A percentile compares a stretch with the other conserved stretches of the same genome.
Evolutionary conservation across 2,329 filamentous ascomycete genomes (phyloP).

Genomic region (Chrysoporthe deuterocubensis): DNA sequence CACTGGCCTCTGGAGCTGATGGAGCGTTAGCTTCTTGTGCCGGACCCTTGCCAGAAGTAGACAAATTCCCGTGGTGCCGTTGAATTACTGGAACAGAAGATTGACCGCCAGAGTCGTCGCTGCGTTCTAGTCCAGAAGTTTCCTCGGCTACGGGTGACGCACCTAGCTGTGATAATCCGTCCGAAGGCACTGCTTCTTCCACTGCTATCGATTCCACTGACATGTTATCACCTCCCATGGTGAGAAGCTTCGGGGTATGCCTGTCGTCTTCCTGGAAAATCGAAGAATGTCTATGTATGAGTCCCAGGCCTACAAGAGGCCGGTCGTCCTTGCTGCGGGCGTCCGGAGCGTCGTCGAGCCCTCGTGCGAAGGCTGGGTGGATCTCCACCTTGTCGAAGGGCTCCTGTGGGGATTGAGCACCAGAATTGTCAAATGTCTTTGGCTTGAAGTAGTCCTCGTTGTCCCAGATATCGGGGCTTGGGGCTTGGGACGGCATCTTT

Average conservation of each 20-base stretch:
- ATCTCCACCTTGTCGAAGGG: slow-evolving; percentile 31
- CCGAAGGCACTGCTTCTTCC: slow-evolving; percentile 22
- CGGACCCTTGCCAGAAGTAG: background rate
- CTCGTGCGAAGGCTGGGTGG: slow-evolving; percentile 32
- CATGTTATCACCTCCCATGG: slow-evolving; percentile 32
- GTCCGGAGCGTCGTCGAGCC: slow-evolving; percentile 25
- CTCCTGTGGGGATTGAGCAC: slow-evolving; percentile 4
- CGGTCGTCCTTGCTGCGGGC: slow-evolving; percentile 27
- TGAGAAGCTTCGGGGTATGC: slow-evolving; percentile 39
- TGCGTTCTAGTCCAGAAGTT: background rate
- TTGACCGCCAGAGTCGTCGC: background rate
- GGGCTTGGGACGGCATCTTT: slow-evolving; percentile 21
- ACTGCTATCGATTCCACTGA: slow-evolving; percentile 29
- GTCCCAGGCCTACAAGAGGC: slow-evolving; percentile 34
- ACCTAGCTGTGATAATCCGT: slow-evolving; percentile 11
- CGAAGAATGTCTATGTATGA: slow-evolving; percentile 36
- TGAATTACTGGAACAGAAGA: background rate
- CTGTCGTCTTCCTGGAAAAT: slow-evolving; percentile 37
- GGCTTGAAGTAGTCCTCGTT: slow-evolving; percentile 36
- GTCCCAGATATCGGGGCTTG: slow-evolving; percentile 34
- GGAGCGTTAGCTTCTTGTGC: slow-evolving; percentile 17
- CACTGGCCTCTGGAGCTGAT: slow-evolving; percentile 9
- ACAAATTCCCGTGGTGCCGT: slow-evolving; percentile 9
- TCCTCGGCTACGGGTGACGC: background rate
- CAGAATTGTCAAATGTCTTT: slow-evolving; percentile 27